These are phyloP conservation scores for Cocos nucifera DNA, from an alignment of 176 grass and related monocot species.

Conservation along the genomic window DNA sequence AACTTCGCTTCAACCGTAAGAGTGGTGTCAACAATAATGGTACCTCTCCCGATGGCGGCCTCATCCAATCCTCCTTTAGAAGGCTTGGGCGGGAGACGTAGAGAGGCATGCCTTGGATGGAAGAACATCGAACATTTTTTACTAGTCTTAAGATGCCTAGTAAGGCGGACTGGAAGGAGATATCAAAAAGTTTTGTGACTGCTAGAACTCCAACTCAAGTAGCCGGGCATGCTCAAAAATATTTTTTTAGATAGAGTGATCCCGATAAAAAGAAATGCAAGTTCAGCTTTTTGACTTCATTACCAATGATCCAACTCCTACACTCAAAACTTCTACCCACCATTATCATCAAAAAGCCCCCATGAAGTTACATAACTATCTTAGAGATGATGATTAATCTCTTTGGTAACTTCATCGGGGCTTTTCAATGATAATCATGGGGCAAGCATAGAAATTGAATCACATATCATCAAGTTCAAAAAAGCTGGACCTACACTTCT, in stretches of 20 bases:
- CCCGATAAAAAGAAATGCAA: constrained; percentile 44
- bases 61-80: constrained; percentile 30
- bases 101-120: constrained; percentile 65
- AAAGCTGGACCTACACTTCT: constrained; percentile 54
- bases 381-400: too few species aligned
- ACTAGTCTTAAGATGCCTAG: constrained; percentile 55
- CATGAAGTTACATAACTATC: neutral
- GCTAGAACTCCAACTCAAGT: constrained; percentile 33
- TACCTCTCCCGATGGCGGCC: neutral
- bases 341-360: constrained; percentile 30
- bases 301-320: constrained; percentile 19
- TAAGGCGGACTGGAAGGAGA: constrained; percentile 62
- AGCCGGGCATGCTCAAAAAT: constrained; percentile 33
- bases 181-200: constrained; percentile 48
- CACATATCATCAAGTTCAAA: constrained; percentile 40
- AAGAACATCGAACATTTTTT: constrained; percentile 69
- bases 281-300: constrained; percentile 59
- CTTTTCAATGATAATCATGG: too few species aligned
- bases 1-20: too few species aligned
- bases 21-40: too few species aligned
- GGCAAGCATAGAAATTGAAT: neutral
- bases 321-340: constrained; percentile 26
- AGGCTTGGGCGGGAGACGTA: constrained; percentile 35
- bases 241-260: constrained; percentile 44
- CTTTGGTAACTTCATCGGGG: too few species aligned